Conservation (phyloP, 352 stramenopile genomes). For the Phytophthora litchii region DNA sequence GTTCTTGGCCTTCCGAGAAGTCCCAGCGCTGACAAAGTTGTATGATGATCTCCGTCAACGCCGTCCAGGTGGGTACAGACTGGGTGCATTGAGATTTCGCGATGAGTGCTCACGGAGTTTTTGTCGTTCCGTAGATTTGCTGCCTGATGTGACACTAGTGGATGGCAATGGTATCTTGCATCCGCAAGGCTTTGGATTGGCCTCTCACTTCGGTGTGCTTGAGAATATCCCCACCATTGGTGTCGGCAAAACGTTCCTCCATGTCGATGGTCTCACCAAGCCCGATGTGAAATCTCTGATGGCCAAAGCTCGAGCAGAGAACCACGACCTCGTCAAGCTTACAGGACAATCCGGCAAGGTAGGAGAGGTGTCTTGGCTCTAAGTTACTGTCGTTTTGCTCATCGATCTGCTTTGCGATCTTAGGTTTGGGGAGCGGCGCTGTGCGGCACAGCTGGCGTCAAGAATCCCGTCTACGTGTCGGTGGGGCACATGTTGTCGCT, state of each 20-base stretch:
- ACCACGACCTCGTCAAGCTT: constrained; percentile 49
- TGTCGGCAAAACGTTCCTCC: constrained; percentile 90
- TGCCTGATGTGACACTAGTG: constrained; percentile 91
- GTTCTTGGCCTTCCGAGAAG: constrained; percentile 84
- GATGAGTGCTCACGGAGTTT: background rate
- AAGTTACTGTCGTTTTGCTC: background rate
- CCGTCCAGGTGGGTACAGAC: constrained; percentile 45
- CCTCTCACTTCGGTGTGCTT: constrained; percentile 93
- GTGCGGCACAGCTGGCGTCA: constrained; percentile 57
- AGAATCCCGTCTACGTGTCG: constrained; percentile 89
- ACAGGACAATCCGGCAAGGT: constrained; percentile 65
- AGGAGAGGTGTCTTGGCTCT: background rate
- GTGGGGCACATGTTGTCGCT: constrained; percentile 77
- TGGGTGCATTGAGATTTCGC: background rate
- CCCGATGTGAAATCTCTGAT: constrained; percentile 62
- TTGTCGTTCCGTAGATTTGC: constrained; percentile 44
- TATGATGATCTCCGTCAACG: constrained; percentile 62
- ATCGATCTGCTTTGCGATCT: constrained; percentile 11
- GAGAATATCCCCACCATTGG: constrained; percentile 91
- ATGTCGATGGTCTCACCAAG: constrained; percentile 89
- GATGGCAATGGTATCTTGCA: constrained; percentile 93
- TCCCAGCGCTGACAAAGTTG: constrained; percentile 71
- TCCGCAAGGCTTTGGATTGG: constrained; percentile 90
- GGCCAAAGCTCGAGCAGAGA: constrained; percentile 40
- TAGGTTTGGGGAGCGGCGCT: constrained; percentile 80